Percentiles rank a stretch among this genome's conserved stretches.
Conservation (phyloP, 495 filamentous ascomycete species). For the Trichocladium uniseriatum region DNA sequence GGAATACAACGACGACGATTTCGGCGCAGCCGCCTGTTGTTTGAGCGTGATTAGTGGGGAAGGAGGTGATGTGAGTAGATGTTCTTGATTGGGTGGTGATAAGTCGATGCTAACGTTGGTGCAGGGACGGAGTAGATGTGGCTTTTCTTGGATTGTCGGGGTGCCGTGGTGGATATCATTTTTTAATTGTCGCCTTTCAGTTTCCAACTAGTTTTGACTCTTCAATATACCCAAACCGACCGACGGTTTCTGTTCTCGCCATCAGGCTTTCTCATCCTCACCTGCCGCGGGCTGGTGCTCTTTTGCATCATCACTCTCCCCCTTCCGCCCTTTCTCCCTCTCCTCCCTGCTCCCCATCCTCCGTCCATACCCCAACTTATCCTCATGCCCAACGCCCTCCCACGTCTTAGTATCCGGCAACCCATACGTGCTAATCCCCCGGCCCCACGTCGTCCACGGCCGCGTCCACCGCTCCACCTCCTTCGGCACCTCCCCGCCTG, state of each 20-base stretch:
- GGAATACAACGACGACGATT: too few species aligned
- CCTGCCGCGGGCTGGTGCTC: conserved; percentile 9
- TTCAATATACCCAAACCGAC: conserved; percentile 11
- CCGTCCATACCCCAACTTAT: conserved; percentile 21
- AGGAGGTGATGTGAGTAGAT: too few species aligned
- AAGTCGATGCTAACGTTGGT: too few species aligned
- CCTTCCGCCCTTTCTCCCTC: not conserved
- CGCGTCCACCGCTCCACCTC: conserved; percentile 24
- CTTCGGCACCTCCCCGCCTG: conserved; percentile 8
- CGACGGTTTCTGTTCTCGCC: not conserved
- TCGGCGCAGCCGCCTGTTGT: too few species aligned
- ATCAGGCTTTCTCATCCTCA: not conserved
- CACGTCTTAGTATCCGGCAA: conserved; percentile 29
- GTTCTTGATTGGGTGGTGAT: too few species aligned
- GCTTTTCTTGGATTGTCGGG: not conserved
- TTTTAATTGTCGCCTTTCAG: conserved; percentile 3
- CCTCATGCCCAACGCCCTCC: conserved; percentile 26
- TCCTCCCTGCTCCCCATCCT: conserved; percentile 12
- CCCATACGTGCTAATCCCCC: conserved; percentile 27
- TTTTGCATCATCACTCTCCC: not conserved
- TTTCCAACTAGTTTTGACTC: not conserved
- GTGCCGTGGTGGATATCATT: not conserved
- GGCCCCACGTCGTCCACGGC: conserved; percentile 27
- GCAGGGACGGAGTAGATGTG: too few species aligned
- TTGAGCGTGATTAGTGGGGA: too few species aligned